Conservation (phyloP, 495 filamentous ascomycete species). For the Penicillium mononematosum region DNA sequence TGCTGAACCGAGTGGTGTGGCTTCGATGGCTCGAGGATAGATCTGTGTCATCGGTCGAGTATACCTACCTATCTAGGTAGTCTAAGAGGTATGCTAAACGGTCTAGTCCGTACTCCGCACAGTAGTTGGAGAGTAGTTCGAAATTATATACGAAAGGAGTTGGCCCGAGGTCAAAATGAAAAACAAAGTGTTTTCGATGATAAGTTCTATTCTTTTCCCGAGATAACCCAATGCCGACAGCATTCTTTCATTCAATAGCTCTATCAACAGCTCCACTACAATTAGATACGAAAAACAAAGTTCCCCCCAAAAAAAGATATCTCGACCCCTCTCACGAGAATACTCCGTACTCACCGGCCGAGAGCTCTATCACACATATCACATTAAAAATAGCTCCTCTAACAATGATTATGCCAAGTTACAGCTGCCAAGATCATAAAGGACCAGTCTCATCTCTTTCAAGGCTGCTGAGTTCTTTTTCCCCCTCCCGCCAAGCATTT, state of each 20-base stretch:
- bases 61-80: neutral
- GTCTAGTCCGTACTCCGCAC: too few relatives aligned
- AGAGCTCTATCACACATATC: constrained; percentile 7
- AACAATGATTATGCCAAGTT: neutral
- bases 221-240: neutral
- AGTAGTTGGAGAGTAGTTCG: neutral
- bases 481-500: constrained; percentile 13
- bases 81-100: neutral
- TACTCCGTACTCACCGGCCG: neutral
- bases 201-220: neutral
- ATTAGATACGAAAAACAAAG: neutral
- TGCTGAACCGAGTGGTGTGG: neutral
- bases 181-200: neutral
- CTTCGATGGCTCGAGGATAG: constrained; percentile 9
- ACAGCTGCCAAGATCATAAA: neutral
- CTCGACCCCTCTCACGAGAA: neutral
- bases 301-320: neutral
- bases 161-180: neutral
- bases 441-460: neutral
- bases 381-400: constrained; percentile 8
- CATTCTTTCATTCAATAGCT: neutral
- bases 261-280: neutral
- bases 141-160: neutral
- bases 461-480: neutral
- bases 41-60: neutral